Evolutionary conservation across 2,329 filamentous ascomycete genomes (phyloP), one percentile per base, ranked within the genome.

Genomic region (Talaromyces atroroseus): DNA sequence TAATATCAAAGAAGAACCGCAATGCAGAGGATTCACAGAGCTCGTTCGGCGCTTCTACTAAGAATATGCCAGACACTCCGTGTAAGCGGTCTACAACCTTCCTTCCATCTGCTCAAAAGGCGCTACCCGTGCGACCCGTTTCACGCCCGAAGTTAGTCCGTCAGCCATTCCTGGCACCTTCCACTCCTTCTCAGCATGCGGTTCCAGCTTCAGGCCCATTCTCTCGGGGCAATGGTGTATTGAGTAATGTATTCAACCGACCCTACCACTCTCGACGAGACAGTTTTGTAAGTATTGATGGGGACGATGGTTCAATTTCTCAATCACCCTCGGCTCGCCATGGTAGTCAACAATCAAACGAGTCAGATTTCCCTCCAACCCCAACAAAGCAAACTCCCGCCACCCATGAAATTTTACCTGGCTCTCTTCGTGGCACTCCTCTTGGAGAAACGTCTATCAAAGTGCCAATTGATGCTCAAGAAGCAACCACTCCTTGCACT

Each of bases 1-100:
- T 99, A 26, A 87, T 99, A 54, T 96, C 94, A 11, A 99, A 99
- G 76, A 89, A 95, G 71, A 95, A 94, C 66, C 86, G 89, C 57
- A 86, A 89, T 69, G 82, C 86, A 0, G 90, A 96, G 63, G 82
- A 90, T 52, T 82, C 71, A 61, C 74, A 77, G 66, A 73, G 76
- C 62, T 73, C 71, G 53, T 72, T 76, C 38, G 77, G 76, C 23
- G 75, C 75, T 16, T 36, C 32, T 26, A 81, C 80, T 71, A 85
- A 87, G 67, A 81, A 82, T 29, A 92, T 95, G 79, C 92, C 94
- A 0, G 94, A 97, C 68, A 99, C 94, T 1, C 94, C 94, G 1
- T 97, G 94, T 74, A 99, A 97, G 77, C 91, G 94, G 68, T 86
- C 88, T 53, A 78, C 80, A 4, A 86, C 84, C 62, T 76, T 87